These are phyloP conservation scores for Chrysoporthe cubensis DNA, from an alignment of 2,329 filamentous ascomycete species.

Conservation along the genomic window DNA sequence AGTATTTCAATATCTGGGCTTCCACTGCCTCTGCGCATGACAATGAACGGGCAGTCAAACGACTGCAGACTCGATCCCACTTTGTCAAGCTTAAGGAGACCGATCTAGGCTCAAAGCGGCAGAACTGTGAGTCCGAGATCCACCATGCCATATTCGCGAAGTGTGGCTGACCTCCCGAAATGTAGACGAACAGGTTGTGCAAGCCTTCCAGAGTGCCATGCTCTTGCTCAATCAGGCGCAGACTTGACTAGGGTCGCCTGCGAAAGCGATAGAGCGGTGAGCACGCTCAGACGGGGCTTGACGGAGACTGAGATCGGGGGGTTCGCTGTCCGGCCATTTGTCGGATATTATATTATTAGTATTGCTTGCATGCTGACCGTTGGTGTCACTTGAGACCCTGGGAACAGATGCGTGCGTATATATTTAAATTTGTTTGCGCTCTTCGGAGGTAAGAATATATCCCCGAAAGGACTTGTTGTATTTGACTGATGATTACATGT, in stretches of 20 bases:
- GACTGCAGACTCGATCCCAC: constrained; percentile 77
- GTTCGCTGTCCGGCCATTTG: background rate
- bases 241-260: background rate
- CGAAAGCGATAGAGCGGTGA: background rate
- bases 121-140: constrained; percentile 68
- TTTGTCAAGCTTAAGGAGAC: constrained; percentile 77
- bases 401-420: background rate
- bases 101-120: constrained; percentile 72
- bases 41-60: constrained; percentile 75
- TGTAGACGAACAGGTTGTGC: constrained; percentile 60
- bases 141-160: background rate
- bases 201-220: constrained; percentile 65
- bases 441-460: background rate
- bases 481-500: background rate
- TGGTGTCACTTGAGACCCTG: background rate
- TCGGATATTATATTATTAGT: background rate
- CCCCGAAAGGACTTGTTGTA: background rate
- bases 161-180: constrained; percentile 29
- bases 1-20: constrained; percentile 85
- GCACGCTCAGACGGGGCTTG: background rate
- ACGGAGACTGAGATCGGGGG: background rate
- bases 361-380: background rate
- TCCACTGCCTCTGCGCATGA: constrained; percentile 73
- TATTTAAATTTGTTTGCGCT: background rate
- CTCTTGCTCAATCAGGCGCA: constrained; percentile 50